Base-by-base conservation (phyloP, 2,329 filamentous ascomycete species). In the Rutstroemia sp. region DNA sequence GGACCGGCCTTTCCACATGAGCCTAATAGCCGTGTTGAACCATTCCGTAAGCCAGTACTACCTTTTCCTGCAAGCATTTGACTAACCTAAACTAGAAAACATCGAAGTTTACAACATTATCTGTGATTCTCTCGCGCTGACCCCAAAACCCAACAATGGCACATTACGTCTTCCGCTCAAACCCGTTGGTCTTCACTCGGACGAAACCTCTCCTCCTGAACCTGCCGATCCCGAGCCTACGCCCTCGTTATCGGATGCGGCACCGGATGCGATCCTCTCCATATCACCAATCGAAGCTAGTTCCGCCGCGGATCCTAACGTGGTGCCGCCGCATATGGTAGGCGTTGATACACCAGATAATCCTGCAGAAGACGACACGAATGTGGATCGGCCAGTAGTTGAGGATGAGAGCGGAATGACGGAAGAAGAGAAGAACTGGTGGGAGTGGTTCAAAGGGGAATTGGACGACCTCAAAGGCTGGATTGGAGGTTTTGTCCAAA, bases 91-190 rank as follows among this genome's bases (percentile, higher is more conserved):
- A 3, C 4, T 64, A 92, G 88, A 96, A 81, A 97, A 97, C 62
- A 92, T 83, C 58, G 88, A 96, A 66, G 88, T 97, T 8, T 97
- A 97, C 74, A 96, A 96, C 67, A 89, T 97, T 60, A 73, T 97
- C 46, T 96, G 92, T 70, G 92, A 96, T 72, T 92, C 89, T 0
- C 73, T 97, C 25, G 85, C 86, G 12, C 75, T 97, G 57, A 71
- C 69, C 3, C 88, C 91, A 0, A 78, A 79, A 54, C 82, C 88
- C 1, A 96, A 96, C 70, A 97, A 97, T 67, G 92, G 92, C 50
- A 96, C 91, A 0, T 74, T 96, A 5, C 79, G 85, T 10, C 77
- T 92, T 12, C 88, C 88, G 0, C 73, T 92, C 25, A 65, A 65
- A 37, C 52, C 67, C 14, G 51, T 69, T 46, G 67, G 67, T 10